Conservation (phyloP, 306 rosid genomes). For the Erythrophleum fordii region DNA sequence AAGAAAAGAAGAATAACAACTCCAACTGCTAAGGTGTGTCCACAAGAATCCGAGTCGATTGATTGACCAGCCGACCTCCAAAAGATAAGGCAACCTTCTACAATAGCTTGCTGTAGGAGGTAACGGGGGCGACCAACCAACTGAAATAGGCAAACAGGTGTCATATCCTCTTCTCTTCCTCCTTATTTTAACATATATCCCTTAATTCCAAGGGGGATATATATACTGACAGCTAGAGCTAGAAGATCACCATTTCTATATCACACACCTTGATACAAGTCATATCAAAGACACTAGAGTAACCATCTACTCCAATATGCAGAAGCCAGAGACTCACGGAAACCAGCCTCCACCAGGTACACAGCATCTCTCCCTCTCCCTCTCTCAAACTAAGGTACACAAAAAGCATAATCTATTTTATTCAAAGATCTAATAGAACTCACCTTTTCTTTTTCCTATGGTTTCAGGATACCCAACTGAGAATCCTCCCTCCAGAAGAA, state of each 20-base stretch:
- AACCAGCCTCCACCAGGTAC: conserved; percentile 69
- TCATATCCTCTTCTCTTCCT: not conserved
- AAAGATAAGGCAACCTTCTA: not conserved
- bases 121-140: not conserved
- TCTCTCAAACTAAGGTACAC: conserved; percentile 4
- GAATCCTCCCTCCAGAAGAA: conserved; percentile 54
- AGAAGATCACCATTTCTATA: conserved; percentile 28
- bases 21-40: not conserved
- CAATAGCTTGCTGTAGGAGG: conserved; percentile 10
- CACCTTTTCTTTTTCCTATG: conserved; percentile 20
- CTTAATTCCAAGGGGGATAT: not conserved
- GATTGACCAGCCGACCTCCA: not conserved
- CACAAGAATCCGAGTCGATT: not conserved
- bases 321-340: conserved; percentile 48
- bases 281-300: conserved; percentile 16
- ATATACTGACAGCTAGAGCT: conserved; percentile 14
- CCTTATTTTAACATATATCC: not conserved
- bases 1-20: not conserved
- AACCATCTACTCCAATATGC: conserved; percentile 48
- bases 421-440: conserved; percentile 10
- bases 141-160: not conserved
- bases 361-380: not conserved
- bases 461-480: conserved; percentile 74
- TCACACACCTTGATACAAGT: conserved; percentile 17
- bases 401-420: not conserved